A percentile compares a stretch with the other conserved stretches of the same genome.
Conservation (phyloP, 2,329 filamentous ascomycete species). For the Trichoderma hamatum region DNA sequence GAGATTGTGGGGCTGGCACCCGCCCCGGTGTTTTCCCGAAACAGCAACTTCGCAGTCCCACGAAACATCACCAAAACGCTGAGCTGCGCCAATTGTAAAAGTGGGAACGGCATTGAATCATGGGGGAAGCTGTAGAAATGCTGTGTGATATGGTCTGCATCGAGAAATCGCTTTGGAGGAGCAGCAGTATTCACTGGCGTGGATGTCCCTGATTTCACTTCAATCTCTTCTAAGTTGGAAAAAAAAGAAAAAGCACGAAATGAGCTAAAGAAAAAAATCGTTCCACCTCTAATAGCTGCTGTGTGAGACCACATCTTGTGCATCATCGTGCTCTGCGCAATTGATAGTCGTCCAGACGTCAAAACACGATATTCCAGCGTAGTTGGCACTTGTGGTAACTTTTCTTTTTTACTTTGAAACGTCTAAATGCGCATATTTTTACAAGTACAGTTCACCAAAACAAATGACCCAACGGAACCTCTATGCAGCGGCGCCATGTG, state of each 20-base stretch:
- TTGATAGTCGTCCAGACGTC: not conserved
- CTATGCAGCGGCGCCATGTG: conserved; percentile 52
- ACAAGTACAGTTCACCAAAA: conserved; percentile 54
- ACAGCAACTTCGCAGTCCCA: not conserved
- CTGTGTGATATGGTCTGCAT: not conserved
- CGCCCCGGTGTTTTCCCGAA: conserved; percentile 27
- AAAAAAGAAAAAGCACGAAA: not conserved
- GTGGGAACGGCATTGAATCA: not conserved
- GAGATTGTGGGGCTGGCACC: conserved; percentile 26
- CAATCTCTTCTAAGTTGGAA: not conserved
- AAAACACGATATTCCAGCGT: not conserved
- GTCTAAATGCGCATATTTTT: conserved; percentile 57
- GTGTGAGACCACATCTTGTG: not conserved
- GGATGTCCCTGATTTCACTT: not conserved
- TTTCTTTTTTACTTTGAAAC: conserved; percentile 31
- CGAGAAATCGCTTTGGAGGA: not conserved
- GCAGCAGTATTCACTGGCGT: not conserved
- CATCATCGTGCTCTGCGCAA: not conserved
- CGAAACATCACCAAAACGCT: conserved; percentile 2
- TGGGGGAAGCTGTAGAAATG: not conserved
- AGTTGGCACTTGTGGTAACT: conserved; percentile 11
- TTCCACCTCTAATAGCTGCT: conserved; percentile 6
- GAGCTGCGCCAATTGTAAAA: conserved; percentile 14
- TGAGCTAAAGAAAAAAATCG: not conserved
- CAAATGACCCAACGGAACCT: conserved; percentile 51